Base-by-base conservation (phyloP, 768 basidiomycete species). In the Neoboletus brunneissimus region DNA sequence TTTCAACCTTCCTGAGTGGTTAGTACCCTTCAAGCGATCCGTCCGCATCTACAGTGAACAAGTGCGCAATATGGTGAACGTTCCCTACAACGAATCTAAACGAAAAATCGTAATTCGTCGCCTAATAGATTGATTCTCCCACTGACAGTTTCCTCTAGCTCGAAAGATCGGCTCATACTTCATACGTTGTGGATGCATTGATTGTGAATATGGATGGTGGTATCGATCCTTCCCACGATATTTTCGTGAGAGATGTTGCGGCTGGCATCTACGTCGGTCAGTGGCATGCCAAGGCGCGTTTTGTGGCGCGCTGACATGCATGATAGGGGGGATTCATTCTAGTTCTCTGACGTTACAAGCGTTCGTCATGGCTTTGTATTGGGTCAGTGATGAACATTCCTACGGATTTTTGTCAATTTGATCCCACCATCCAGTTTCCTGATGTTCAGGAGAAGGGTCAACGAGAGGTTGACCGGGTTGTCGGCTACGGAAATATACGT, bases 341-440 rank as follows among this genome's bases (percentile, higher is more conserved):
- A 49, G 53, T n/a, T 54, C 53, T 40, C 47, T 49, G 38, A 54
- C 47, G 11, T 20, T 54, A n/a, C 38, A 49, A 50, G 53, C 53
- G 6, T n/a, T 49, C 13, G 11, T 54, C 6, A 12, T 54, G 18
- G 46, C 47, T 32, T 32, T 54, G 29, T 54, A 49, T 41, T 54
- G 45, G 45, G 53, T 54, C n/a, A 2, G 45, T 41, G 18, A 48
- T 11, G 16, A 20, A 27, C 32, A 5, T 48, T 38, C 6, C 35
- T 38, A 29, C 10, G 4, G 18, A 18, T n/a, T 6, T 37, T 13
- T 37, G 13, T 27, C 6, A 7, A 37, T 46, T 34, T 27, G n/a
- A 53, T 47, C 35, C 8, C n/a, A n/a, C 4, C 9, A 44, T 47
- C 18, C 20, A 53, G 53, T 48, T 54, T 29, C 53, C 53, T 9